Conservation (phyloP, 1,284 basidiomycete genomes). For the Austroboletus niveus region DNA sequence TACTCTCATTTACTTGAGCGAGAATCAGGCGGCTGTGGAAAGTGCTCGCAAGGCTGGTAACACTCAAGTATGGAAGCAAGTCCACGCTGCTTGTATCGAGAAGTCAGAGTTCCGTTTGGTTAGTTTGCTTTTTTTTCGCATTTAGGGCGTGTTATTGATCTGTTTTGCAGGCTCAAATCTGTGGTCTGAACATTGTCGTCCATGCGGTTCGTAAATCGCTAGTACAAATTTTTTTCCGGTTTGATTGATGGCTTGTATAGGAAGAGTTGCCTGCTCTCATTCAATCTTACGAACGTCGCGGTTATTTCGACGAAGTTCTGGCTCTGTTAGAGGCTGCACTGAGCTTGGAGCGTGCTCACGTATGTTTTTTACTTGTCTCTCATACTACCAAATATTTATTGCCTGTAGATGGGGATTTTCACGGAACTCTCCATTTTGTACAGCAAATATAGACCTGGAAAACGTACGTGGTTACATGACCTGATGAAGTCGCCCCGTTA, state of each 20-base stretch:
- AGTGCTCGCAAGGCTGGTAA: constrained; percentile 99
- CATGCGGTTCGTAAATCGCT: constrained; percentile 61
- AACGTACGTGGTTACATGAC: constrained; percentile 51
- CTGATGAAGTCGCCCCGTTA: constrained; percentile 10
- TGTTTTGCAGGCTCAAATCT: constrained; percentile 81
- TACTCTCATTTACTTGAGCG: constrained; percentile 96
- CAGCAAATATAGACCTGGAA: constrained; percentile 95
- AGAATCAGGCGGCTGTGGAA: constrained; percentile 98
- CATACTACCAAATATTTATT: constrained; percentile 11
- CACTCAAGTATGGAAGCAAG: constrained; percentile 99
- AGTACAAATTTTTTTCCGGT: neutral
- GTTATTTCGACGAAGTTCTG: constrained; percentile 95
- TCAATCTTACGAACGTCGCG: constrained; percentile 85
- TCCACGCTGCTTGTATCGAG: constrained; percentile 97
- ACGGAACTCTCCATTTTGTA: constrained; percentile 94
- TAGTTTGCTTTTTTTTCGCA: constrained; percentile 16
- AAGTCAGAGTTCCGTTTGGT: constrained; percentile 94
- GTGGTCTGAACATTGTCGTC: constrained; percentile 94
- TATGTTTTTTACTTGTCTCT: constrained; percentile 39
- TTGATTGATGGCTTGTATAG: constrained; percentile 33
- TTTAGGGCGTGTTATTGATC: constrained; percentile 3
- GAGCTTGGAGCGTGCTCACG: constrained; percentile 93
- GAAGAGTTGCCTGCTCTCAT: constrained; percentile 89
- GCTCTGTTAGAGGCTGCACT: constrained; percentile 91
- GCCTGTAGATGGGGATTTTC: constrained; percentile 80